Evolutionary conservation across 1,284 basidiomycete genomes (phyloP), one percentile per base, ranked within the genome.

Genomic region (Sutorius eximius): DNA sequence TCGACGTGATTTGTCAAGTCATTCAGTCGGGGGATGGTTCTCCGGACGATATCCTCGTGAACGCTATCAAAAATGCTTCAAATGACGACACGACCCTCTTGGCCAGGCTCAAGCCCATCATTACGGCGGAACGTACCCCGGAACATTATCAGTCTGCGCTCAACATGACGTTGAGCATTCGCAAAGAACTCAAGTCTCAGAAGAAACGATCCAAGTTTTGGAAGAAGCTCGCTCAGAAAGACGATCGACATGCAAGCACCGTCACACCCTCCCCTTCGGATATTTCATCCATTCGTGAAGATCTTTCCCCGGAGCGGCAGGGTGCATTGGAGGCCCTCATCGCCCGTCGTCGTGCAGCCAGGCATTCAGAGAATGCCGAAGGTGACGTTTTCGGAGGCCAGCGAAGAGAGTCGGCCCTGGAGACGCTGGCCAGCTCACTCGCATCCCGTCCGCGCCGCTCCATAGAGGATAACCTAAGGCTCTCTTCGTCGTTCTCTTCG

Each of bases 191-290:
- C 46, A 70, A 70, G 46, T 72, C 75, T 22, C 71, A 72, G 58
- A 72, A 72, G 56, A 77, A 75, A 54, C 66, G 68, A 32, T 71
- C 77, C 32, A 74, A 71, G 51, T 81, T 79, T 53, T 81, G 81
- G 81, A 81, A 80, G 65, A 66, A 65, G 13, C 67, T 69, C 24
- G 77, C 77, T 18, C 70, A 69, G 52, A 67, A 73, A 56, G 72
- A 71, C 27, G 65, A 62, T 18, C 55, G 59, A 45, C 68, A 75
- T 44, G 45, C 56, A 18, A 68, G 66, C 30, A 71, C 69, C 4
- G 60, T 81, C 42, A 82, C 80, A 0, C 80, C 80, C 32, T 82
- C 81, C 1, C 70, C 72, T 5, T 84, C 82, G 20, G 71, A 75
- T 30, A 75, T 85, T 34, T 82, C 81, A 18, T 79, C 79, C 1